Base-by-base conservation (phyloP, 768 basidiomycete genomes). In the Imleria badia region DNA sequence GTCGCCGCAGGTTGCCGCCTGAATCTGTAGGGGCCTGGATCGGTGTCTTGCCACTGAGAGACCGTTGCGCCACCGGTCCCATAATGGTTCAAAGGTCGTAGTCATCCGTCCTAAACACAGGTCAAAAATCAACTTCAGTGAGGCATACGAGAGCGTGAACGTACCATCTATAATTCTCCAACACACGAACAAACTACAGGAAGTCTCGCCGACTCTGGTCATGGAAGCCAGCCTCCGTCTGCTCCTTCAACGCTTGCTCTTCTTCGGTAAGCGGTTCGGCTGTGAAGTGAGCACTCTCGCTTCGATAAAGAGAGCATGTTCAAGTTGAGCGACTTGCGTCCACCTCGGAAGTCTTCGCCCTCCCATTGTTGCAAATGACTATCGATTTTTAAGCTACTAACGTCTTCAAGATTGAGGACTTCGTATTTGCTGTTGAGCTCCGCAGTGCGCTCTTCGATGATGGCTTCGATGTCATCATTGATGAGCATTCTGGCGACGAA, bases 161-260 rank as follows among this genome's bases (percentile, higher is more conserved):
- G 14, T 55, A 90, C 89, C 92, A 91, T 55, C 95, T 95, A 65
- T 92, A 84, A 13, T 74, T 76, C 67, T 89, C 91, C n/a, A 85
- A 71, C 2, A 84, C 90, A 38, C 85, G 82, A 44, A 95, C 79
- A 65, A 98, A 90, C 64, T 89, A 89, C 64, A 94, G 94, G 77
- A 94, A 98, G 67, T 98, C 94, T 35, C 93, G 83, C 61, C 91
- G 82, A 68, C 86, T 90, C 96, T 96, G 98, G 60, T 89, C 85
- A 30, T 85, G 82, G 75, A 98, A 98, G 15, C 95, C 95, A 51
- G 87, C 76, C 31, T 77, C 78, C 8, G 84, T 81, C 42, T 79
- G 81, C 31, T 96, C 93, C 73, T 96, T 98, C 66, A 83, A 77
- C 6, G 81, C 80, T 58, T 82, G 73, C 65, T 99, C 95, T 44